Base-by-base conservation (phyloP, 2,329 filamentous ascomycete genomes). In the Beauveria varroae region DNA sequence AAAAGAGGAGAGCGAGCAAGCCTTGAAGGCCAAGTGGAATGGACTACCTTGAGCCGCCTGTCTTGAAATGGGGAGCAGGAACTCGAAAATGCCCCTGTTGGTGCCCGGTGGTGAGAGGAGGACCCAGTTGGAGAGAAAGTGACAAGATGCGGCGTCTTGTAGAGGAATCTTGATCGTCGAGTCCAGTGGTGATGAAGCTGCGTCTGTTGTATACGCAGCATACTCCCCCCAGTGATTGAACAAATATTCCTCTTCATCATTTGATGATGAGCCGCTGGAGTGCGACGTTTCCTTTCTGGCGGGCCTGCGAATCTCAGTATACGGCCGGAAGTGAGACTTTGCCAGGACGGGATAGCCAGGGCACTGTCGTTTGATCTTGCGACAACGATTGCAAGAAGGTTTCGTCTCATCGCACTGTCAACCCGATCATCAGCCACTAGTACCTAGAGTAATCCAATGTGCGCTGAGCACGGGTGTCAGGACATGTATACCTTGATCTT, bases 111-210 rank as follows among this genome's bases (percentile, higher is more conserved):
- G 54, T 9, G 54, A 26, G 18, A 57, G 43, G 3, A 57, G 44
- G n/a, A 57, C 54, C 41, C 41, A 57, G 18, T 57, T 57, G 26
- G 54, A 37, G 20, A 57, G 54, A n/a, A 57, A 57, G 41, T 57
- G 54, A 5, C 54, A 57, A 18, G 43, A 40, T 8, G 54, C 54
- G 8, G 54, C 54, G 16, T 57, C 54, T 12, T 47, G 28, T 2
- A 57, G 28, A n/a, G 54, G 30, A 10, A 57, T 49, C 54, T 57
- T 57, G 54, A 57, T 49, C 9, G 54, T 47, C 2, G 44, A 49
- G 43, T 57, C 54, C 7, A 57, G 5, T 5, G 43, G 43, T 14
- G 28, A 9, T 22, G 44, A 40, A n/a, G 8, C 37, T 12, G 52
- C n/a, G 14, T 9, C n/a, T n/a, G 28, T n/a, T 37, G 28, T 47